Base-by-base conservation (phyloP, 768 basidiomycete genomes). In the Amanita rimosa region DNA sequence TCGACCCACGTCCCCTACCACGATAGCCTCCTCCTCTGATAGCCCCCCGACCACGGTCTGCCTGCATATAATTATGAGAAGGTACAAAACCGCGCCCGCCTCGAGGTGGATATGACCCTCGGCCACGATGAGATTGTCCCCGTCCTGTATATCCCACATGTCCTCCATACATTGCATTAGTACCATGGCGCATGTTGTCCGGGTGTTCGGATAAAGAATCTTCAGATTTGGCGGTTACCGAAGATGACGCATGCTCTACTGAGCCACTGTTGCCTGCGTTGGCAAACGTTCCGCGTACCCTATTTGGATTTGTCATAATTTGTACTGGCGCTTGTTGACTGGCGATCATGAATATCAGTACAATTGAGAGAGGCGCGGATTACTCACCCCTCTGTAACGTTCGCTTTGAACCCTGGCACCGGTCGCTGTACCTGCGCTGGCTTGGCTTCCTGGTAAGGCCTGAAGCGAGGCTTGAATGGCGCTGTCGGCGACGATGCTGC, bases 251-350 rank as follows among this genome's bases (percentile, higher is more conserved):
- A n/a, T n/a, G n/a, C n/a, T n/a, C n/a, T n/a, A n/a, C n/a, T n/a
- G n/a, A n/a, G n/a, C n/a, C n/a, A n/a, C n/a, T n/a, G n/a, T n/a
- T n/a, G n/a, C n/a, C n/a, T n/a, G 60, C 66, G 55, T 70, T 64
- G 5, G 54, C 53, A 46, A 55, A 52, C 1, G 58, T 60, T 4
- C 65, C 65, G 37, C 72, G 68, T 3, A 69, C 73, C 46, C 77
- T 70, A 60, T 83, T 81, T 0, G 88, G 88, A 57, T 91, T 90
- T 11, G 75, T 62, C 82, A 89, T 85, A 48, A 90, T 89, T 29
- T 78, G 74, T 13, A 88, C 70, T 3, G 75, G 74, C 2, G 64
- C 47, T 44, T 56, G 48, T 44, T 64, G 64, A 34, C 62, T 66
- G 51, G 44, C 22, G n/a, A n/a, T 21, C 21, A 33, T 51, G 21